Percentiles rank a stretch among this genome's conserved stretches.
These are phyloP conservation scores for Rhodofomes roseus DNA, from an alignment of 1,284 basidiomycete genomes.

Conservation along the genomic window DNA sequence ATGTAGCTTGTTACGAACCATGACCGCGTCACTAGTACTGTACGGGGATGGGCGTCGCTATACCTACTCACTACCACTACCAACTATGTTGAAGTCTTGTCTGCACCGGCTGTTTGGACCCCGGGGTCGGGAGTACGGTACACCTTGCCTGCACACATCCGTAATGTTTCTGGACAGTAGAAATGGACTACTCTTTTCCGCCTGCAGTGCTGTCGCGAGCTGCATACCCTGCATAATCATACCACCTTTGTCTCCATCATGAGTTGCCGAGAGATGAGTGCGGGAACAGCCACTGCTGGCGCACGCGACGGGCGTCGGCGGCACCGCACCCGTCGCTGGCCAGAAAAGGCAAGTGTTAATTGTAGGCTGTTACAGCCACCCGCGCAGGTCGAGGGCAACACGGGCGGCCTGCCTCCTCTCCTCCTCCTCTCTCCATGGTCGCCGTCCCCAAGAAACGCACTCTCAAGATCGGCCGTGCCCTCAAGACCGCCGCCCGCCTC, in stretches of 20 bases:
- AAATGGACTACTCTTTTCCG: conserved; percentile 2
- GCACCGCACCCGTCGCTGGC: not conserved
- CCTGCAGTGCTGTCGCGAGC: not conserved
- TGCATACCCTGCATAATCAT: conserved; percentile 17
- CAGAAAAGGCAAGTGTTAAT: not conserved
- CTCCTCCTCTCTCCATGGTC: conserved; percentile 10
- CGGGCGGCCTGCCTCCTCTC: not conserved
- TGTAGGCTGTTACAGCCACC: not conserved
- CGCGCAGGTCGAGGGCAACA: not conserved
- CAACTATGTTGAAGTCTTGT: not conserved
- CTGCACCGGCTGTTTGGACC: not conserved
- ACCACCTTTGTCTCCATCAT: conserved; percentile 6
- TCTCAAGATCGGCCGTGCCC: conserved; percentile 43
- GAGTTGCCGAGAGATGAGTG: no score
- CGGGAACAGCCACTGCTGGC: not conserved
- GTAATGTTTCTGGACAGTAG: conserved; percentile 3
- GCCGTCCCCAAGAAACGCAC: conserved; percentile 31
- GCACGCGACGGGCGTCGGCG: not conserved
- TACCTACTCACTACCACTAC: not conserved
- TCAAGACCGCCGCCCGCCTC: conserved; percentile 44
- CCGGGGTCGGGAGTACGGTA: not conserved
- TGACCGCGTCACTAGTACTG: not conserved
- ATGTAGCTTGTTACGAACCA: not conserved
- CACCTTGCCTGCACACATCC: not conserved
- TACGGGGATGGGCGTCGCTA: not conserved